These are phyloP conservation scores for Debaryomyces tyrocola DNA, from an alignment of 805 yeast genomes.

Conservation along the genomic window DNA sequence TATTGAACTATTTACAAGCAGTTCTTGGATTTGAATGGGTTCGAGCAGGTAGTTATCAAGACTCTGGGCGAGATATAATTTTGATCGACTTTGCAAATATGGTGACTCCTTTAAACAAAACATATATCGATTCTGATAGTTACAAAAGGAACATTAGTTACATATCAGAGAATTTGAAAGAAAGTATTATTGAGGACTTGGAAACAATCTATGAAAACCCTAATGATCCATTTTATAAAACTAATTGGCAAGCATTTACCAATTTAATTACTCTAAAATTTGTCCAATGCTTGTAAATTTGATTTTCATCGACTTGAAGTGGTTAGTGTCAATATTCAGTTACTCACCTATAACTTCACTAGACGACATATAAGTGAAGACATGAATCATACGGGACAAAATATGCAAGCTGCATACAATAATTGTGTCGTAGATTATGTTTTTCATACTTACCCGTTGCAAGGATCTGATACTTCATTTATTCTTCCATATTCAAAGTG, in stretches of 20 bases:
- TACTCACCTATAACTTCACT: conserved; percentile 43
- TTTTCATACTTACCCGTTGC: conserved; percentile 40
- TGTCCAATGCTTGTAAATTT: conserved; percentile 45
- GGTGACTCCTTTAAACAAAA: conserved; percentile 51
- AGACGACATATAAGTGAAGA: conserved; percentile 40
- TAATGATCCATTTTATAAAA: conserved; percentile 11
- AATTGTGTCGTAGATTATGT: conserved; percentile 48
- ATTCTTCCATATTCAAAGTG: conserved; percentile 46
- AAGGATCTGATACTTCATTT: conserved; percentile 47
- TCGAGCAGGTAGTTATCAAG: conserved; percentile 44
- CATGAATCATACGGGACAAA: conserved; percentile 8
- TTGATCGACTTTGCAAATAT: conserved; percentile 51
- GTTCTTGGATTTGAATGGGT: too few species aligned
- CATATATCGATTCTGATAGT: conserved; percentile 50
- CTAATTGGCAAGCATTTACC: conserved; percentile 55
- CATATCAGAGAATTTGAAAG: conserved; percentile 30
- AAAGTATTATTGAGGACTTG: conserved; percentile 34
- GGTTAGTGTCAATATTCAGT: neutral
- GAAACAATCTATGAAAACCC: conserved; percentile 24
- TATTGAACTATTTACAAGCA: conserved; percentile 1
- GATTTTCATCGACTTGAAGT: conserved; percentile 28
- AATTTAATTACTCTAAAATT: conserved; percentile 52
- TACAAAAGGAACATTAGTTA: conserved; percentile 28
- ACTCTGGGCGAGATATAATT: conserved; percentile 50
- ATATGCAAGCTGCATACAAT: conserved; percentile 23